Evolutionary conservation across 1,284 basidiomycete species (phyloP).

Genomic region (Malassezia caprae): DNA sequence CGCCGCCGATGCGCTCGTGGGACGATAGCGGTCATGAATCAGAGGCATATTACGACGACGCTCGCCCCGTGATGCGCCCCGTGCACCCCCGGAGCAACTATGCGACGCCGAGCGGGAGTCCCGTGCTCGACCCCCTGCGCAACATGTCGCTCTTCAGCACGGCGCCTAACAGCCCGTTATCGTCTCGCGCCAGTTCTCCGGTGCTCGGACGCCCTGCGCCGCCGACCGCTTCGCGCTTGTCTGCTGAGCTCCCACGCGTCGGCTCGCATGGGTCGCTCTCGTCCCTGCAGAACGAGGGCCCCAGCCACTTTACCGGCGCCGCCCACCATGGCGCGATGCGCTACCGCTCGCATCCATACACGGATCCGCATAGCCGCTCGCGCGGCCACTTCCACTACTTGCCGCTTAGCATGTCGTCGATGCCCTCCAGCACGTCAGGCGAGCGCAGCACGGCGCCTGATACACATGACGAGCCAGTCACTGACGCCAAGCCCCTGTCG

Average conservation of each 20-base stretch:
- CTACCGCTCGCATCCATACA: slow-evolving; percentile 43
- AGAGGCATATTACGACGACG: slow-evolving; percentile 28
- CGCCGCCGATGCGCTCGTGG: neutral
- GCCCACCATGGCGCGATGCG: slow-evolving; percentile 44
- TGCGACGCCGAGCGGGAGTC: slow-evolving; percentile 44
- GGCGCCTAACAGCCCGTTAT: slow-evolving; percentile 39
- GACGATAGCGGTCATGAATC: slow-evolving; percentile 29
- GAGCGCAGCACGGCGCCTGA: slow-evolving; percentile 40
- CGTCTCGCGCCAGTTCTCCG: slow-evolving; percentile 39
- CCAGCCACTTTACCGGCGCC: slow-evolving; percentile 32
- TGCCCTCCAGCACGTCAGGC: slow-evolving; percentile 31
- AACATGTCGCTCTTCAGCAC: slow-evolving; percentile 45
- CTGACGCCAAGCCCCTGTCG: neutral
- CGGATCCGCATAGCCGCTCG: slow-evolving; percentile 17
- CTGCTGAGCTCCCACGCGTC: slow-evolving; percentile 20
- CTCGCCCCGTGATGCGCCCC: neutral
- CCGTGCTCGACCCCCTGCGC: slow-evolving; percentile 43
- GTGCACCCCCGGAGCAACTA: slow-evolving; percentile 16
- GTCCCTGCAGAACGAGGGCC: slow-evolving; percentile 26
- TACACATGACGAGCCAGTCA: slow-evolving; percentile 14
- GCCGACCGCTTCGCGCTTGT: neutral
- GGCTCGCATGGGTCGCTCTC: slow-evolving; percentile 18
- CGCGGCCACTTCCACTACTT: slow-evolving; percentile 41
- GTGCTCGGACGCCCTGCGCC: slow-evolving; percentile 16
- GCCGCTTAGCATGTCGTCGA: slow-evolving; percentile 26